These are phyloP conservation scores for Penstemon davidsonii DNA, from an alignment of 257 asterid species.

Conservation along the genomic window DNA sequence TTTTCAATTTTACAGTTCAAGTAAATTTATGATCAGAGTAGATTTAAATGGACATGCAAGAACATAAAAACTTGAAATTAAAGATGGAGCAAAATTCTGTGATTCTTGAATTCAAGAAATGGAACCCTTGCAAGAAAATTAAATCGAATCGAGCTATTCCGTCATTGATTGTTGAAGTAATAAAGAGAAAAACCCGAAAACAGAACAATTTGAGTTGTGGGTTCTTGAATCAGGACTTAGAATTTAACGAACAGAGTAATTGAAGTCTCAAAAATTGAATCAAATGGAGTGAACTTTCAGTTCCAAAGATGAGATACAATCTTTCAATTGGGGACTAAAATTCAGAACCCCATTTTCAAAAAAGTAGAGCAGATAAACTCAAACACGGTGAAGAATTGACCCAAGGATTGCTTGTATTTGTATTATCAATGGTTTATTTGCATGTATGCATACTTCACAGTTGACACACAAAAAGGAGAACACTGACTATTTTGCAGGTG, in stretches of 20 bases:
- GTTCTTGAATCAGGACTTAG: too few species aligned
- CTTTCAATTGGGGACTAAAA: constrained; percentile 7
- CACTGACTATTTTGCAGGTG: constrained; percentile 21
- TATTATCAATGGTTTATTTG: not conserved
- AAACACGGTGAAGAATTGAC: not conserved
- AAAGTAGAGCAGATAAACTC: constrained; percentile 12
- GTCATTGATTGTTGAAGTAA: not conserved
- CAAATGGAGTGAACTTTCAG: constrained; percentile 14
- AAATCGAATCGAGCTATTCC: constrained; percentile 16
- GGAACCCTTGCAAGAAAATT: not conserved
- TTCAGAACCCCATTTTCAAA: constrained; percentile 8
- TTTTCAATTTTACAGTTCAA: not conserved
- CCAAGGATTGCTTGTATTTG: not conserved
- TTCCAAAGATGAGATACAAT: constrained; percentile 22
- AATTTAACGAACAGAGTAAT: too few species aligned
- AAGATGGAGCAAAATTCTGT: not conserved
- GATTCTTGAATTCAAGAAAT: not conserved
- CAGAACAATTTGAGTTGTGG: not conserved
- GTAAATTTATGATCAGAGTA: constrained; percentile 10
- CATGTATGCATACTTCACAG: not conserved
- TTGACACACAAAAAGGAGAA: constrained; percentile 8
- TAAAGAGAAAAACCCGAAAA: constrained; percentile 10
- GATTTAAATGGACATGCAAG: constrained; percentile 11
- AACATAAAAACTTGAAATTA: constrained; percentile 18
- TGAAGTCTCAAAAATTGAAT: constrained; percentile 12